phyloP scores from a whole-genome alignment of 305 asterid genomes.

The Withania somnifera region DNA sequence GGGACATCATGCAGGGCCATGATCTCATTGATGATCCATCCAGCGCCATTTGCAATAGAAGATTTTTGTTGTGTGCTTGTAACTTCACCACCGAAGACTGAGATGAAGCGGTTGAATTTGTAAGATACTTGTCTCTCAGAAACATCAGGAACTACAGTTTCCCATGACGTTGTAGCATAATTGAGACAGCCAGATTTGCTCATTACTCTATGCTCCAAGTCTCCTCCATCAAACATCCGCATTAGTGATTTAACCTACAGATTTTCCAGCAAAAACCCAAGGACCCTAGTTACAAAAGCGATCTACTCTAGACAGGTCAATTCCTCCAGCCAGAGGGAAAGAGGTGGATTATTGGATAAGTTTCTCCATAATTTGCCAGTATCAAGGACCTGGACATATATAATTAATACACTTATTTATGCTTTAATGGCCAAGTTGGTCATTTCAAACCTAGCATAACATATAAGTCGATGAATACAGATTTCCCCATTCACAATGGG shows the following conservation, averaged over 20 bases:
- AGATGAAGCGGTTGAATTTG: constrained; percentile 55
- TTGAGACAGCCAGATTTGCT: constrained; percentile 64
- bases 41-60: constrained; percentile 24
- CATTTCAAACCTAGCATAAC: background rate
- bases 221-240: constrained; percentile 75
- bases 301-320: background rate
- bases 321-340: background rate
- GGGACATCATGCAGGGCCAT: constrained; percentile 73
- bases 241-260: constrained; percentile 47
- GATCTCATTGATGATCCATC: constrained; percentile 60
- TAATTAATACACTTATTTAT: background rate
- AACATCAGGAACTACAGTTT: constrained; percentile 19
- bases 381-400: background rate
- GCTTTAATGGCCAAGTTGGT: background rate
- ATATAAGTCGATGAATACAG: no score
- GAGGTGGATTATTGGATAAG: background rate
- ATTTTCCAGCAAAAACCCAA: background rate
- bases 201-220: constrained; percentile 67
- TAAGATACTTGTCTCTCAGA: constrained; percentile 51
- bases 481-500: background rate
- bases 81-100: constrained; percentile 76
- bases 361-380: background rate
- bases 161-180: constrained; percentile 58
- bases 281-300: background rate
- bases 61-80: constrained; percentile 57